phyloP scores from a whole-genome alignment of 2,329 filamentous ascomycete genomes.

The Aspergillus melleus region DNA sequence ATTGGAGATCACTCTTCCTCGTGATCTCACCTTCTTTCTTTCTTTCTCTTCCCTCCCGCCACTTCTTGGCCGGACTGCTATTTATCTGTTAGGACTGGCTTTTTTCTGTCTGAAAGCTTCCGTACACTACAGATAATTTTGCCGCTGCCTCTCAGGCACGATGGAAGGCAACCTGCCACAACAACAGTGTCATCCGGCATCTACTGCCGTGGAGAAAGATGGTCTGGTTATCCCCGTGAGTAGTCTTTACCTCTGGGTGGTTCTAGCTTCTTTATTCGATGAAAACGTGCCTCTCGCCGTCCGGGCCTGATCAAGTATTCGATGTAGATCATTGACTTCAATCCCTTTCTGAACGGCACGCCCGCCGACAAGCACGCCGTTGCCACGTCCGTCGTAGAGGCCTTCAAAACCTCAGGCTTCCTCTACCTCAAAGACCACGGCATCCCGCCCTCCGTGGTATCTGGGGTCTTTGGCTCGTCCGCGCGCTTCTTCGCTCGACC shows the following conservation, averaged over 20 bases:
- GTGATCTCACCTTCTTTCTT: no score
- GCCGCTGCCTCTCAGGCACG: neutral
- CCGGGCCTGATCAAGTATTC: neutral
- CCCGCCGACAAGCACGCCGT: slow-evolving; percentile 61
- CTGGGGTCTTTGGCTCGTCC: slow-evolving; percentile 65
- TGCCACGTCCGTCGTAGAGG: slow-evolving; percentile 70
- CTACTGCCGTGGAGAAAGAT: slow-evolving; percentile 44
- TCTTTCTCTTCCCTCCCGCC: neutral
- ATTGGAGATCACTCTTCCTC: no score
- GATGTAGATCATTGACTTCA: slow-evolving; percentile 73
- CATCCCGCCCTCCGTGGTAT: slow-evolving; percentile 61
- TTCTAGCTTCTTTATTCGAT: neutral
- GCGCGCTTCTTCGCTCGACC: slow-evolving; percentile 70
- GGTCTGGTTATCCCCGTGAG: slow-evolving; percentile 45
- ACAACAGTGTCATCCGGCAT: slow-evolving; percentile 23
- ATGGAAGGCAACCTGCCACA: slow-evolving; percentile 20
- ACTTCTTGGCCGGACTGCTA: neutral
- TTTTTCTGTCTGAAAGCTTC: neutral
- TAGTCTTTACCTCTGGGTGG: neutral
- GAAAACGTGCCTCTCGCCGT: neutral
- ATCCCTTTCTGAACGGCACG: slow-evolving; percentile 66
- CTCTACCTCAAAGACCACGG: slow-evolving; percentile 82
- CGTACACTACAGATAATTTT: neutral
- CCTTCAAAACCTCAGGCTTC: slow-evolving; percentile 85
- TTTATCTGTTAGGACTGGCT: neutral